These are phyloP conservation scores for Aristolochia californica DNA, from an alignment of 164 flowering plant genomes.

Conservation along the genomic window DNA sequence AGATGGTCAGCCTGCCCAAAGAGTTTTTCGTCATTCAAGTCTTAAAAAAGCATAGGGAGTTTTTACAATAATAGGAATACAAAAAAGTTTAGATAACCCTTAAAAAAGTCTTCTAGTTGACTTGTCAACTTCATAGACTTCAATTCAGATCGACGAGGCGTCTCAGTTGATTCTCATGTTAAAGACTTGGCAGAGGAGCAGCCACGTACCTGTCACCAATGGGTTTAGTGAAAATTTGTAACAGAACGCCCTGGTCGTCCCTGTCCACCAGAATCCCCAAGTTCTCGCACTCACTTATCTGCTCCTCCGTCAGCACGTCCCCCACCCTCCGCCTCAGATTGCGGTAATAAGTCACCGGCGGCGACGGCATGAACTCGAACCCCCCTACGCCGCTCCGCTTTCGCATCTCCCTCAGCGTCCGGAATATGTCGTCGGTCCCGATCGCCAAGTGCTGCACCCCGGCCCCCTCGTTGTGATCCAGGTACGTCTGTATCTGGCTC, in stretches of 20 bases:
- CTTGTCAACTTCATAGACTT: too few relatives aligned
- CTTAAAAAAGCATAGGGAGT: not conserved
- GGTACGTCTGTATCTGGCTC: slow-evolving; percentile 85
- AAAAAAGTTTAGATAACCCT: not conserved
- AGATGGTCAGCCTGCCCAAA: slow-evolving; percentile 70
- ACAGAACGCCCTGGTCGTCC: slow-evolving; percentile 76
- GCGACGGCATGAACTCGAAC: slow-evolving; percentile 89
- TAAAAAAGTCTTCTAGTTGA: too few relatives aligned
- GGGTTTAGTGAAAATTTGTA: slow-evolving; percentile 91
- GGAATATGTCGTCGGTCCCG: slow-evolving; percentile 51
- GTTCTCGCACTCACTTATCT: slow-evolving; percentile 78
- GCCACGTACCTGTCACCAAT: slow-evolving; percentile 65
- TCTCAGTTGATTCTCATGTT: too few relatives aligned
- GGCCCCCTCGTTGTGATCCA: slow-evolving; percentile 88
- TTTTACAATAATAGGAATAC: not conserved
- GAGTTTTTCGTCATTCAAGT: not conserved
- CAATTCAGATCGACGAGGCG: too few relatives aligned
- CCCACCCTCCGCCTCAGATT: slow-evolving; percentile 60
- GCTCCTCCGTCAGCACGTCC: slow-evolving; percentile 66
- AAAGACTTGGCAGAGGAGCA: too few relatives aligned
- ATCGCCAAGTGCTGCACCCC: slow-evolving; percentile 88
- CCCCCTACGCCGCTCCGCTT: slow-evolving; percentile 60
- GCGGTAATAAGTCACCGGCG: slow-evolving; percentile 75
- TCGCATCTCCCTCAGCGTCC: slow-evolving; percentile 82
- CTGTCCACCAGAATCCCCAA: slow-evolving; percentile 81